A percentile compares a stretch with the other conserved stretches of the same genome.
Conservation (phyloP, 495 filamentous ascomycete species). For the Trichoderma asperelloides region DNA sequence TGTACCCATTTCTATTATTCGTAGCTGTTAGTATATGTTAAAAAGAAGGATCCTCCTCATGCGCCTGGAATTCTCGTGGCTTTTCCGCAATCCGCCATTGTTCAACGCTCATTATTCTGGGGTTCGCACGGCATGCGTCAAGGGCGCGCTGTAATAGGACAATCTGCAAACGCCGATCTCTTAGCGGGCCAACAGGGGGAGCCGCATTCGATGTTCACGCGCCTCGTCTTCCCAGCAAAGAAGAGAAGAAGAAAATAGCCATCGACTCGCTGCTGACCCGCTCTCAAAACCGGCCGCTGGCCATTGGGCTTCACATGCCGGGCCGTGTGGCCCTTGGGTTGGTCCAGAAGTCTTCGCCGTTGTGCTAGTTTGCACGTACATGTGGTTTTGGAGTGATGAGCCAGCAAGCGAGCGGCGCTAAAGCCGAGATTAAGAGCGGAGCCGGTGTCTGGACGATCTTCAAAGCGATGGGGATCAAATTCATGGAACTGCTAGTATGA, state of each 20-base stretch:
- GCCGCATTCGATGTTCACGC: background rate
- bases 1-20: too few relatives aligned
- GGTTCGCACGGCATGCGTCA: background rate
- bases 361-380: background rate
- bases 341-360: background rate
- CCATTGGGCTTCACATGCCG: background rate
- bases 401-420: background rate
- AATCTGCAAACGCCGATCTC: background rate
- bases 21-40: background rate
- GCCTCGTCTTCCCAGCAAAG: background rate
- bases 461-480: background rate
- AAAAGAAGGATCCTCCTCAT: background rate
- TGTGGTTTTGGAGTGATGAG: background rate
- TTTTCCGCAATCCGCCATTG: background rate
- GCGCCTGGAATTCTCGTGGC: background rate
- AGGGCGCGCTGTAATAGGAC: background rate
- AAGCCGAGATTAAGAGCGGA: constrained; percentile 3
- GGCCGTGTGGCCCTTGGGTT: background rate
- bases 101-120: background rate
- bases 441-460: background rate
- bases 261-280: background rate
- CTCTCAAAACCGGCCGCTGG: background rate
- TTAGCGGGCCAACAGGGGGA: background rate
- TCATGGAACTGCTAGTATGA: too few relatives aligned
- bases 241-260: background rate